Evolutionary conservation across 768 basidiomycete genomes (phyloP).

Genomic region (Suillus cothurnatus): DNA sequence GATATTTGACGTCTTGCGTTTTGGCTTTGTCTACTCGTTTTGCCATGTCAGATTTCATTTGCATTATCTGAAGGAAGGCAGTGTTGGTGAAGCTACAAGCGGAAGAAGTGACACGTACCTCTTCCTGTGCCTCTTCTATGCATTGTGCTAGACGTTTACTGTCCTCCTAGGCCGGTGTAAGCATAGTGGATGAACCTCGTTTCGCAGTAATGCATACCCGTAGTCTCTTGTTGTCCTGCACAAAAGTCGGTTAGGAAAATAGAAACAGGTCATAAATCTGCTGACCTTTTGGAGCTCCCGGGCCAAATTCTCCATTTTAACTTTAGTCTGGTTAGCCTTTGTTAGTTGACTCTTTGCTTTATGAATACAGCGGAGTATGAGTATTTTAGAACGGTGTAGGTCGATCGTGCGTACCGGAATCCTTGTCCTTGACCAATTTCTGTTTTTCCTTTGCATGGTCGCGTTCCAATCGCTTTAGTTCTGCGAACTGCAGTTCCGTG

Average conservation of each 20-base stretch:
- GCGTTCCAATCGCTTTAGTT: conserved; percentile 82
- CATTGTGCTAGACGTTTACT: conserved; percentile 77
- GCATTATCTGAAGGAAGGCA: conserved; percentile 52
- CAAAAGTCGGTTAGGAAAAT: conserved; percentile 16
- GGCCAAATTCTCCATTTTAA: conserved; percentile 88
- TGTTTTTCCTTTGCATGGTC: conserved; percentile 93
- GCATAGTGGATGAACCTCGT: conserved; percentile 17
- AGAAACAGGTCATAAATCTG: conserved; percentile 13
- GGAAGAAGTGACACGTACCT: conserved; percentile 45
- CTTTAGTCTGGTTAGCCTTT: conserved; percentile 86
- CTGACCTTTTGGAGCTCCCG: conserved; percentile 86
- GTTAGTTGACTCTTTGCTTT: conserved; percentile 82
- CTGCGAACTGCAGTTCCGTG: conserved; percentile 66
- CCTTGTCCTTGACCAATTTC: conserved; percentile 89
- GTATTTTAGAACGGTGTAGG: conserved; percentile 11
- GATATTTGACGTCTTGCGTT: conserved; percentile 77
- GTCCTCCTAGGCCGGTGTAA: conserved; percentile 62
- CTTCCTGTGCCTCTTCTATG: conserved; percentile 86
- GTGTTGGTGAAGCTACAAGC: conserved; percentile 7
- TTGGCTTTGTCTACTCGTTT: conserved; percentile 80
- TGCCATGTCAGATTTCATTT: conserved; percentile 82
- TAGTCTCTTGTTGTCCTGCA: conserved; percentile 86
- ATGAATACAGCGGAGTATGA: conserved; percentile 16
- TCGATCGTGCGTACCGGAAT: conserved; percentile 59
- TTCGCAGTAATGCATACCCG: conserved; percentile 53